phyloP scores from a whole-genome alignment of 148 eudicot species.

The Linanthus parryae region DNA sequence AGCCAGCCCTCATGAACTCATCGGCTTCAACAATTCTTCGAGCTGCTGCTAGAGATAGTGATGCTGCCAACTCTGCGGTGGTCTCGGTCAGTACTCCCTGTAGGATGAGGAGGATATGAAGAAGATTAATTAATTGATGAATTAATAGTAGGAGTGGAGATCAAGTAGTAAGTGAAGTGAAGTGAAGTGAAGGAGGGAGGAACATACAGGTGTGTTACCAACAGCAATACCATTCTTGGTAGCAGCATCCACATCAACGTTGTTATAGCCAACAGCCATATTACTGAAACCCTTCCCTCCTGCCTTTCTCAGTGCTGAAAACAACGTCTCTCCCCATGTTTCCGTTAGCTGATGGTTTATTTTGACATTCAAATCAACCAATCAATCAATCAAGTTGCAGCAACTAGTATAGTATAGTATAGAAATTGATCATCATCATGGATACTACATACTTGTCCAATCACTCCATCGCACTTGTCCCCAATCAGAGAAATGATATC shows the following conservation, averaged over 20 bases:
- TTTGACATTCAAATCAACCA: background rate
- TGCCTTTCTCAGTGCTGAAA: slow-evolving; percentile 92
- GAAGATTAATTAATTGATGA: background rate
- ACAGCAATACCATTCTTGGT: slow-evolving; percentile 93
- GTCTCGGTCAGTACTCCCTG: slow-evolving; percentile 99
- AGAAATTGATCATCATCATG: no score
- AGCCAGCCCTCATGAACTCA: slow-evolving; percentile 95
- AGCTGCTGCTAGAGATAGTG: slow-evolving; percentile 89
- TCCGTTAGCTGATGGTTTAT: slow-evolving; percentile 88
- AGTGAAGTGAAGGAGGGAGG: background rate
- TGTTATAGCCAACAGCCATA: slow-evolving; percentile 99
- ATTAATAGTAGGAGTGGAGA: background rate
- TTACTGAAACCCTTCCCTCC: slow-evolving; percentile 98
- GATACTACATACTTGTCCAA: slow-evolving; percentile 66
- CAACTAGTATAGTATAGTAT: no score
- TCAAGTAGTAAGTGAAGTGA: background rate
- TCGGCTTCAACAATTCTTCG: slow-evolving; percentile 97
- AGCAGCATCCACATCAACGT: slow-evolving; percentile 90
- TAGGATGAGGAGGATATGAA: no score
- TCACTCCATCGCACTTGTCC: slow-evolving; percentile 91
- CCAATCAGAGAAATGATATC: slow-evolving; percentile 91
- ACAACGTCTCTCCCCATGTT: slow-evolving; percentile 96
- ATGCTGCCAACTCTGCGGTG: slow-evolving; percentile 95
- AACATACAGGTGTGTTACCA: slow-evolving; percentile 95
- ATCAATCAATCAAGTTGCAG: background rate